Base-by-base conservation (phyloP, 768 basidiomycete species). In the Naganishia antarctica region DNA sequence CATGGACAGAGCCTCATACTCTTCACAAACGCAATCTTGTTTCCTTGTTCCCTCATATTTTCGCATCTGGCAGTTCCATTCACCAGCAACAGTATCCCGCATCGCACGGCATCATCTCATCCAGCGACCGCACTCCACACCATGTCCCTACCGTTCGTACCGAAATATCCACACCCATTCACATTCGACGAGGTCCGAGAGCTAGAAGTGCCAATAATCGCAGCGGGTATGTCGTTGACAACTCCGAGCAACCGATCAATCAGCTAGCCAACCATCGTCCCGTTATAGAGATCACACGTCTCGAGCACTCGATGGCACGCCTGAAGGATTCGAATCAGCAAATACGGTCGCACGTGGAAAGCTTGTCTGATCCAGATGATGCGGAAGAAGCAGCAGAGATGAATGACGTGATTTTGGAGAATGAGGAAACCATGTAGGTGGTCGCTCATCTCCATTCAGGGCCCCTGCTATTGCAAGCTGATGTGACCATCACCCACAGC, bases 91-190 rank as follows among this genome's bases (percentile, higher is more conserved):
- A n/a, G n/a, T n/a, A n/a, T n/a, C n/a, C n/a, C n/a, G n/a, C n/a
- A n/a, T n/a, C n/a, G n/a, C n/a, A n/a, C n/a, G n/a, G n/a, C n/a
- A n/a, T n/a, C n/a, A n/a, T n/a, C n/a, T 37, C 11, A 21, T 18
- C n/a, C n/a, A 5, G 23, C 47, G 4, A 18, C n/a, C 32, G 6
- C 3, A 13, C 34, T 21, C 3, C 4, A 21, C 31, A 53, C 21
- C n/a, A 57, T 57, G 45, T 21, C 45, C 15, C 29, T 40, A 7
- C 45, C 61, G 1, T 62, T 62, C 32, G 18, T 29, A 16, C 29
- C 47, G 7, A 43, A 23, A 32, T 48, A 62, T n/a, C 7, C 61
- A 13, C 61, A 62, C 25, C 61, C 61, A 18, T 62, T 62, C 61
- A 62, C 61, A 31, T 46, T 49, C 29, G 45, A 47, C 28, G 45